phyloP scores from a whole-genome alignment of 768 basidiomycete genomes.

The Mycena polygramma region DNA sequence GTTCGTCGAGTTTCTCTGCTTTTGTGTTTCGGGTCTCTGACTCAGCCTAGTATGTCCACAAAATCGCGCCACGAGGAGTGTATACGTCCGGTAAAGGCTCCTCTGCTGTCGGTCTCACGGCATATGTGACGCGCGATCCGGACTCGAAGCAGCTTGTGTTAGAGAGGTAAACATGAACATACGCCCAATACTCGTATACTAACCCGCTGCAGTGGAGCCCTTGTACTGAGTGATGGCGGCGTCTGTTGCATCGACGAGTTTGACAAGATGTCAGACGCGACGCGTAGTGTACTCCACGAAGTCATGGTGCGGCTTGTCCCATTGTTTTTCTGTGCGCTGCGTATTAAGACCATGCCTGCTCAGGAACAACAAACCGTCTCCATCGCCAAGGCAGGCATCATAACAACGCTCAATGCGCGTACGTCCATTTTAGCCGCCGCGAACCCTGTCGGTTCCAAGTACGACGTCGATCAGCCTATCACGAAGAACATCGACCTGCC shows the following conservation, averaged over 20 bases:
- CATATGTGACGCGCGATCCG: slow-evolving; percentile 97
- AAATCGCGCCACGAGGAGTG: slow-evolving; percentile 97
- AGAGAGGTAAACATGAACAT: slow-evolving; percentile 73
- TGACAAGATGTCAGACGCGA: slow-evolving; percentile 99
- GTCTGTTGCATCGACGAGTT: slow-evolving; percentile 99
- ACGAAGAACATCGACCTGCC: slow-evolving; percentile 98
- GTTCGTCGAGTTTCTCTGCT: slow-evolving; percentile 55
- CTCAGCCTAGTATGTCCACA: slow-evolving; percentile 89
- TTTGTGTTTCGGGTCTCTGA: slow-evolving; percentile 16
- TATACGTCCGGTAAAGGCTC: slow-evolving; percentile 99
- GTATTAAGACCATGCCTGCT: background rate
- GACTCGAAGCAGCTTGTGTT: slow-evolving; percentile 98
- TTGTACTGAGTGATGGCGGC: slow-evolving; percentile 95
- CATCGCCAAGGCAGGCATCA: slow-evolving; percentile 98
- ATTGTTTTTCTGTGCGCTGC: background rate
- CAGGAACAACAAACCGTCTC: slow-evolving; percentile 99
- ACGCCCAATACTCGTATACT: slow-evolving; percentile 15
- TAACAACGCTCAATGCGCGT: slow-evolving; percentile 97
- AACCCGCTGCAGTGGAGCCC: slow-evolving; percentile 76
- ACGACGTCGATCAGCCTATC: slow-evolving; percentile 92
- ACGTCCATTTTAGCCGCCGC: slow-evolving; percentile 98
- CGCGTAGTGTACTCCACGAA: slow-evolving; percentile 98
- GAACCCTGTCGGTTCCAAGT: slow-evolving; percentile 96
- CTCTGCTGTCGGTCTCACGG: slow-evolving; percentile 98
- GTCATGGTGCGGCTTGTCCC: slow-evolving; percentile 79